Percentiles rank a stretch among this genome's conserved stretches.
Evolutionary conservation across 1,139 yeast species (phyloP).

Genomic region (Taiozyma sp.): DNA sequence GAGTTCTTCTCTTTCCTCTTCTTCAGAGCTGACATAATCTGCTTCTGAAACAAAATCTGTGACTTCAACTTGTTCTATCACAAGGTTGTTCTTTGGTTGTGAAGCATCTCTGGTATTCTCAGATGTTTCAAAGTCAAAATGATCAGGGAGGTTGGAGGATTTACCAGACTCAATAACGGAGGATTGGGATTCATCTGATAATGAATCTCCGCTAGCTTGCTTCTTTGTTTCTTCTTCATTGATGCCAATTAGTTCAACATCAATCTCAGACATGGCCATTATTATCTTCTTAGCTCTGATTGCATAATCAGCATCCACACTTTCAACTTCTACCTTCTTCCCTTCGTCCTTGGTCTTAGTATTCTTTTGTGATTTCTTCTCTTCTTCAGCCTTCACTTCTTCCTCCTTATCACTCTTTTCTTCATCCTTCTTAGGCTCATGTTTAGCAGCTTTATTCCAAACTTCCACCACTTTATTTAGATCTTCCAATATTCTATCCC

Average conservation of each 20-base stretch:
- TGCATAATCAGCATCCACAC: constrained; percentile 32
- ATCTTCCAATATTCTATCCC: constrained; percentile 50
- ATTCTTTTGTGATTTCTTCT: constrained; percentile 8
- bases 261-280: constrained; percentile 34
- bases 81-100: constrained; percentile 22
- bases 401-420: constrained; percentile 9
- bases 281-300: constrained; percentile 38
- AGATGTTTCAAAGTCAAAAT: not conserved
- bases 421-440: constrained; percentile 27
- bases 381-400: constrained; percentile 16
- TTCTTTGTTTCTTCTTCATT: constrained; percentile 19
- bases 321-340: constrained; percentile 21
- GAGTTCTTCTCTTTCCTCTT: not conserved
- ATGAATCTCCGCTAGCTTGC: not conserved
- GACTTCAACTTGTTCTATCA: constrained; percentile 38
- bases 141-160: not conserved
- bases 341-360: constrained; percentile 4
- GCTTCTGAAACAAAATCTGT: constrained; percentile 28
- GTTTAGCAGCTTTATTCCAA: constrained; percentile 47
- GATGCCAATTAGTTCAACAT: constrained; percentile 33
- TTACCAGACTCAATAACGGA: not conserved
- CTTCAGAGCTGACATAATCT: constrained; percentile 11
- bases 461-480: constrained; percentile 40
- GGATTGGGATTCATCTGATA: not conserved
- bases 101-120: constrained; percentile 5